A percentile compares a stretch with the other conserved stretches of the same genome.
phyloP scores from a whole-genome alignment of 164 flowering plant genomes.

The Liquidambar formosana region DNA sequence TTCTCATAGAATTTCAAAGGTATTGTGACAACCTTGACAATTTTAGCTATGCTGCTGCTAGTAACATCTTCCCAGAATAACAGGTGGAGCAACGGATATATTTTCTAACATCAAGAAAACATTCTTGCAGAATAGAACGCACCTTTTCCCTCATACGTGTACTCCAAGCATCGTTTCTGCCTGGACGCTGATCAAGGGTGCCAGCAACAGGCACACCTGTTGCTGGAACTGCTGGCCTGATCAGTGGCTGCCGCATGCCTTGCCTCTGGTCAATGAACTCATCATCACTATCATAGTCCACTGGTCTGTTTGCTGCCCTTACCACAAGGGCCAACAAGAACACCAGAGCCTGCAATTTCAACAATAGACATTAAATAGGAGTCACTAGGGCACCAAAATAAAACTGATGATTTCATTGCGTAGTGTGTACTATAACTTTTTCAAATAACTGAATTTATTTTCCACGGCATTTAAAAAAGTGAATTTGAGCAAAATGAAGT shows the following conservation, averaged over 20 bases:
- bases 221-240: conserved; percentile 57
- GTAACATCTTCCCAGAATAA: neutral
- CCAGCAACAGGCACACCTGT: conserved; percentile 71
- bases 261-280: conserved; percentile 65
- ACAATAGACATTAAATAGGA: neutral
- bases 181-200: conserved; percentile 62
- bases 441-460: neutral
- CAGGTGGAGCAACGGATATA: neutral
- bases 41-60: neutral
- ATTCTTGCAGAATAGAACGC: neutral
- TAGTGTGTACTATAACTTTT: neutral
- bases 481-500: neutral
- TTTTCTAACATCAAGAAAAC: neutral
- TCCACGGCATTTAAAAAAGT: neutral
- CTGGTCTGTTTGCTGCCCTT: conserved; percentile 73
- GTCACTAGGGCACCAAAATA: neutral
- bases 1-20: neutral
- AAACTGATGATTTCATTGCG: neutral
- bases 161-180: conserved; percentile 93
- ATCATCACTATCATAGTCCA: conserved; percentile 85
- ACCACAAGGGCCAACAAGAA: conserved; percentile 71
- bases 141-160: conserved; percentile 94
- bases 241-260: conserved; percentile 60
- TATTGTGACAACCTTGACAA: neutral
- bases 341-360: conserved; percentile 62